phyloP scores from a whole-genome alignment of 306 rosid genomes.

The Hippophae tibetana region DNA sequence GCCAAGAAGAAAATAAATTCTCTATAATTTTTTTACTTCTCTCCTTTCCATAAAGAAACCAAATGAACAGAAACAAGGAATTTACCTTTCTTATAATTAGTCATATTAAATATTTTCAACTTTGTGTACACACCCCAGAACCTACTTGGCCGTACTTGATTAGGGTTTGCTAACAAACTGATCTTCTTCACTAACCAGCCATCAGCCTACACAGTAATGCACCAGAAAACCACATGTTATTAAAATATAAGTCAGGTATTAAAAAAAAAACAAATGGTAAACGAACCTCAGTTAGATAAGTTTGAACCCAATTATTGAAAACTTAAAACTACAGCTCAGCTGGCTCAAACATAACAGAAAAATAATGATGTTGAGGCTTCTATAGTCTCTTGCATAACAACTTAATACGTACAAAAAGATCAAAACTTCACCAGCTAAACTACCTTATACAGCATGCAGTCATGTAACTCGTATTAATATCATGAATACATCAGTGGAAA shows the following conservation, averaged over 20 bases:
- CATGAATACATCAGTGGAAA: too few relatives aligned
- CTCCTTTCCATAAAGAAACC: too few relatives aligned
- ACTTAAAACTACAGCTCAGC: neutral
- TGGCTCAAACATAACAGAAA: neutral
- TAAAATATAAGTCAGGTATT: neutral
- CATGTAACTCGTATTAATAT: too few relatives aligned
- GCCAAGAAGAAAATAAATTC: too few relatives aligned
- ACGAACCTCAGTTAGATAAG: neutral
- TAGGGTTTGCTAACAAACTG: slow-evolving; percentile 85
- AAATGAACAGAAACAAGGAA: neutral
- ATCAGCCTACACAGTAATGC: slow-evolving; percentile 57
- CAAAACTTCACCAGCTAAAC: too few relatives aligned
- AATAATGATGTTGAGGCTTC: neutral
- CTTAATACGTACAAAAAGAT: too few relatives aligned
- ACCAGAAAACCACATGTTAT: slow-evolving; percentile 7
- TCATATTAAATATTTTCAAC: slow-evolving; percentile 93
- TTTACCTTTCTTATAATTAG: slow-evolving; percentile 77
- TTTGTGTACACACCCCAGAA: slow-evolving; percentile 99
- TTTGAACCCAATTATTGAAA: neutral
- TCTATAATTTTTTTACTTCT: too few relatives aligned
- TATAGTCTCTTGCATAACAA: neutral
- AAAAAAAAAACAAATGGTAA: neutral
- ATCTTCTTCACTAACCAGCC: slow-evolving; percentile 95
- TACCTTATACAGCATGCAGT: too few relatives aligned
- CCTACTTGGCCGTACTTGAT: slow-evolving; percentile 81